Conservation (phyloP, 768 basidiomycete genomes). For the Leccinum rimulosum region DNA sequence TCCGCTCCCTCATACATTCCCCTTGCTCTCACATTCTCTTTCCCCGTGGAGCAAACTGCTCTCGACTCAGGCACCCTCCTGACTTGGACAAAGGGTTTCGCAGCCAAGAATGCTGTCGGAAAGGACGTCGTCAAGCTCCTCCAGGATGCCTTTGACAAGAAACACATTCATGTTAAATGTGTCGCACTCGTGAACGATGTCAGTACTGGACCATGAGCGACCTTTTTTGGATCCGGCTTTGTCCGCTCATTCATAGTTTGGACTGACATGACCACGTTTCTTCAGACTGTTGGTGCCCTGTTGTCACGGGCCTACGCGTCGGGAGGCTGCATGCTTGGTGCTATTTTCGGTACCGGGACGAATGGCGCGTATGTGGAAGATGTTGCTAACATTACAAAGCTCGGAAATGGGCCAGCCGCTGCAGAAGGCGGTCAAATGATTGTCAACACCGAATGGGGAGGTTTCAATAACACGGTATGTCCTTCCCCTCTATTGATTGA, state of each 20-base stretch:
- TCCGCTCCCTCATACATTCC: slow-evolving; percentile 47
- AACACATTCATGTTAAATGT: slow-evolving; percentile 89
- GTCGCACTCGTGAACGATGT: slow-evolving; percentile 95
- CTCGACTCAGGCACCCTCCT: slow-evolving; percentile 86
- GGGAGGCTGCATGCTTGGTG: slow-evolving; percentile 84
- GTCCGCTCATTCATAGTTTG: background rate
- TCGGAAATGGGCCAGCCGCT: slow-evolving; percentile 60
- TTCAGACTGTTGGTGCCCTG: slow-evolving; percentile 91
- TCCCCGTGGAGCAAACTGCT: slow-evolving; percentile 97
- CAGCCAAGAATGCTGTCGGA: slow-evolving; percentile 87
- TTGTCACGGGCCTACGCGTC: slow-evolving; percentile 91
- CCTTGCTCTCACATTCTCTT: slow-evolving; percentile 94
- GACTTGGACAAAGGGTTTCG: slow-evolving; percentile 95
- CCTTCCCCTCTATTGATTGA: background rate
- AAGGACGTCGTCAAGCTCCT: slow-evolving; percentile 86
- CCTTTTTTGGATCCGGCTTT: background rate
- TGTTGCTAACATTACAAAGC: slow-evolving; percentile 79
- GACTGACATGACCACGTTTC: slow-evolving; percentile 8
- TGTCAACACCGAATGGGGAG: slow-evolving; percentile 98
- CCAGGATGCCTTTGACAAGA: slow-evolving; percentile 89
- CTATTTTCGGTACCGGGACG: slow-evolving; percentile 97
- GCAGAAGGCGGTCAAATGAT: slow-evolving; percentile 79
- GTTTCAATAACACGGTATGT: slow-evolving; percentile 88
- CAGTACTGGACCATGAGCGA: slow-evolving; percentile 41
- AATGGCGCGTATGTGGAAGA: slow-evolving; percentile 97